Percentiles rank a stretch among this genome's conserved stretches.
These are phyloP conservation scores for Trypanosoma brucei DNA, from an alignment of 208 protist genomes.

Conservation along the genomic window DNA sequence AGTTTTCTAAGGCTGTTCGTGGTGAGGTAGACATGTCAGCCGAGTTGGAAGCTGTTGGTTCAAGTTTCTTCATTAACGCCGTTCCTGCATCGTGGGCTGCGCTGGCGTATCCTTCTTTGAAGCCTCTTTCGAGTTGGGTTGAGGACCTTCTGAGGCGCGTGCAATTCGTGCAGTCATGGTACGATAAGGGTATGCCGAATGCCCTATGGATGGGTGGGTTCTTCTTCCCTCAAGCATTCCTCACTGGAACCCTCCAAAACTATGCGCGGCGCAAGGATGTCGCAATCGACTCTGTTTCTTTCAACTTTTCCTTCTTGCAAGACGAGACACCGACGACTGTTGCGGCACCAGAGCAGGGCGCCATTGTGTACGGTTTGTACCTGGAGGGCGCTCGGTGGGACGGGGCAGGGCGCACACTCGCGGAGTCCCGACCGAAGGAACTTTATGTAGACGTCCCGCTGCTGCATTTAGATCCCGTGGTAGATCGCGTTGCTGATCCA, in stretches of 20 bases:
- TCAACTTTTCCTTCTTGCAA: slow-evolving; percentile 83
- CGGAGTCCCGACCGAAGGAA: slow-evolving; percentile 94
- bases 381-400: slow-evolving; percentile 96
- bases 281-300: slow-evolving; percentile 95
- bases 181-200: slow-evolving; percentile 74
- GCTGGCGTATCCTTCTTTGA: slow-evolving; percentile 94
- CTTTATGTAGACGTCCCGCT: slow-evolving; percentile 91
- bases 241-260: slow-evolving; percentile 96
- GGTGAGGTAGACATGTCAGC: slow-evolving; percentile 96
- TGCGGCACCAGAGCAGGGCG: slow-evolving; percentile 46
- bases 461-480: slow-evolving; percentile 90
- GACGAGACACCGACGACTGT: slow-evolving; percentile 5
- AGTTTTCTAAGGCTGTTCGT: slow-evolving; percentile 91
- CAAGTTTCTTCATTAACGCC: slow-evolving; percentile 94
- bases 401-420: slow-evolving; percentile 46
- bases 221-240: slow-evolving; percentile 97
- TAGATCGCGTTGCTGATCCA: slow-evolving; percentile 43
- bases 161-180: slow-evolving; percentile 89
- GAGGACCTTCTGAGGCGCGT: slow-evolving; percentile 92
- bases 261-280: slow-evolving; percentile 92
- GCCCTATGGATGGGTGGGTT: slow-evolving; percentile 96
- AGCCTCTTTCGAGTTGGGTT: slow-evolving; percentile 95
- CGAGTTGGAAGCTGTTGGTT: slow-evolving; percentile 92
- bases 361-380: slow-evolving; percentile 94
- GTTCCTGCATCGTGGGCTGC: slow-evolving; percentile 88